Evolutionary conservation across 2,329 filamentous ascomycete species (phyloP).

Genomic region (Cadophora sp.): DNA sequence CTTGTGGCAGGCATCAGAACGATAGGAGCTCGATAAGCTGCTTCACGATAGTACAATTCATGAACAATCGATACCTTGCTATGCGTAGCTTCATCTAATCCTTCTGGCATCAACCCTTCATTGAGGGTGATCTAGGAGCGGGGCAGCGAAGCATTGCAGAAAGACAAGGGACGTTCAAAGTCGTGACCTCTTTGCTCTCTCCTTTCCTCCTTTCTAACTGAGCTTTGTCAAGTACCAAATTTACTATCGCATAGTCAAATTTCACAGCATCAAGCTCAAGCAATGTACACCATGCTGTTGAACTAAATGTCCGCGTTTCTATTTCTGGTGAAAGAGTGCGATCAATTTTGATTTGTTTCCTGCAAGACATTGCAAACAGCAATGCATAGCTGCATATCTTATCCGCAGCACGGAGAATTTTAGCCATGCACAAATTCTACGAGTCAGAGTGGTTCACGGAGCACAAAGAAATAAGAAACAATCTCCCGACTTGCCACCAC

Average conservation of each 20-base stretch:
- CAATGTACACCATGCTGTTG: neutral
- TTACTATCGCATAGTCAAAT: slow-evolving; percentile 3
- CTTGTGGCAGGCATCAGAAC: neutral
- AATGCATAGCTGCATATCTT: slow-evolving; percentile 14
- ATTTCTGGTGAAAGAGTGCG: neutral
- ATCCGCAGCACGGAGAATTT: slow-evolving; percentile 12
- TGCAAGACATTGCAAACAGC: slow-evolving; percentile 3
- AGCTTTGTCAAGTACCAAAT: neutral
- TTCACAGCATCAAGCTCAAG: neutral
- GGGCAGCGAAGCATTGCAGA: slow-evolving; percentile 2
- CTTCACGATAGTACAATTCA: neutral
- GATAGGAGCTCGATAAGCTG: slow-evolving; percentile 9
- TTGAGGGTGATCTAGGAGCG: slow-evolving; percentile 5
- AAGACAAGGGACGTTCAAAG: neutral
- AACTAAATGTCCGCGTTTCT: neutral
- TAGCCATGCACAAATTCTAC: slow-evolving; percentile 19
- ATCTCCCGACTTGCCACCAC: slow-evolving; percentile 11
- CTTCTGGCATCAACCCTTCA: slow-evolving; percentile 16
- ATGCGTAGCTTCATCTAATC: slow-evolving; percentile 14
- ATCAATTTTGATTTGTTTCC: slow-evolving; percentile 1
- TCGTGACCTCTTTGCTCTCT: neutral
- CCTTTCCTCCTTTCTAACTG: neutral
- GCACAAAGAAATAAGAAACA: slow-evolving; percentile 13
- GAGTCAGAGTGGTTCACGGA: slow-evolving; percentile 1
- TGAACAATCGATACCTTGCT: neutral